A percentile compares a stretch with the other conserved stretches of the same genome.
Evolutionary conservation across 371 early-diverging fungal species (phyloP).

Genomic region (Aphelidium insulamus): DNA sequence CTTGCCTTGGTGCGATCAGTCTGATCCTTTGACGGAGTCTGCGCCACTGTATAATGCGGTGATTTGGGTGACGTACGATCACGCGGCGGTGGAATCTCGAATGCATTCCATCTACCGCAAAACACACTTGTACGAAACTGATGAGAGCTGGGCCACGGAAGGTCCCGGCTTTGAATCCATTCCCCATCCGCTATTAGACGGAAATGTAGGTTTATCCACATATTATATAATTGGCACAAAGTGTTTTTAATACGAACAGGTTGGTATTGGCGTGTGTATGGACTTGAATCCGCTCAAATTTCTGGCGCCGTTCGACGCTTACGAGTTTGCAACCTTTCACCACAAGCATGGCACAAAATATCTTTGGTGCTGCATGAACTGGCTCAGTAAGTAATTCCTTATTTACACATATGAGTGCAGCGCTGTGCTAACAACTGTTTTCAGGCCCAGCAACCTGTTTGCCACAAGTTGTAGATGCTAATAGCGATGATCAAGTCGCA

Average conservation of each 20-base stretch:
- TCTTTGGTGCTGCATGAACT: conserved; percentile 41
- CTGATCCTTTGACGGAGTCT: no score
- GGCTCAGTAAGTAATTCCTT: no score
- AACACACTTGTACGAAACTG: conserved; percentile 36
- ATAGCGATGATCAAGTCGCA: no score
- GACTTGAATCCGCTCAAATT: conserved; percentile 55
- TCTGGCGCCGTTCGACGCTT: conserved; percentile 27
- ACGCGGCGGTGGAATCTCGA: no score
- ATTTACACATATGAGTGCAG: no score
- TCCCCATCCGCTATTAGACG: conserved; percentile 15
- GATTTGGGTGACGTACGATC: no score
- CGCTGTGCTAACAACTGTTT: no score
- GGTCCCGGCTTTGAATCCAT: conserved; percentile 35
- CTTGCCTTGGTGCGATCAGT: no score
- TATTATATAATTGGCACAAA: not conserved
- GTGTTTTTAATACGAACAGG: conserved; percentile 14
- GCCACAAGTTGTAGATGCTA: no score
- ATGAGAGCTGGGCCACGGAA: conserved; percentile 49
- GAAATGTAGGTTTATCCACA: conserved; percentile 4
- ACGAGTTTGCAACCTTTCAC: conserved; percentile 46
- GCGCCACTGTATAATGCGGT: no score
- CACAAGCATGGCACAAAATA: conserved; percentile 15
- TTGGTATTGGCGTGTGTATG: conserved; percentile 61
- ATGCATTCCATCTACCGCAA: conserved; percentile 49
- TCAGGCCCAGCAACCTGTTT: no score